phyloP scores from a whole-genome alignment of 805 yeast species.

The Pichia cabralensis region DNA sequence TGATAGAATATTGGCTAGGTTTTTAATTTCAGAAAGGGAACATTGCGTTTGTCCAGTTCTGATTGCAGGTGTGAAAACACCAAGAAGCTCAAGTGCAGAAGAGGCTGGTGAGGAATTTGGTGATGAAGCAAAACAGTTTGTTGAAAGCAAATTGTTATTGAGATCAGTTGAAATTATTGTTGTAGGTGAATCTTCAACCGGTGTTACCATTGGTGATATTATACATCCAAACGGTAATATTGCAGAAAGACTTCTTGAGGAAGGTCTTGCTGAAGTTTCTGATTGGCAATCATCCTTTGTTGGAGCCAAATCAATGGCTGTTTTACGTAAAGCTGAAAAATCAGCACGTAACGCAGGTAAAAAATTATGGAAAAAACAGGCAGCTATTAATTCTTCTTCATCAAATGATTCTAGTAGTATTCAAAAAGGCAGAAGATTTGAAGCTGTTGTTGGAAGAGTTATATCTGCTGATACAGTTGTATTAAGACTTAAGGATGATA shows the following conservation, averaged over 20 bases:
- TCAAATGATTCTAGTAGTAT: constrained; percentile 21
- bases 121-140: constrained; percentile 53
- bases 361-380: constrained; percentile 42
- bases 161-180: constrained; percentile 47
- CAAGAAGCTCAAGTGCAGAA: constrained; percentile 48
- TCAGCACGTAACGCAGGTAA: constrained; percentile 45
- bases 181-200: constrained; percentile 52
- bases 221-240: constrained; percentile 72
- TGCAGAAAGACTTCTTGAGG: constrained; percentile 52
- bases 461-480: constrained; percentile 60
- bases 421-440: constrained; percentile 37
- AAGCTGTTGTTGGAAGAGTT: constrained; percentile 49
- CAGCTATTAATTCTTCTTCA: constrained; percentile 13
- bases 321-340: constrained; percentile 55
- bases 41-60: constrained; percentile 53
- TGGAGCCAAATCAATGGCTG: constrained; percentile 55
- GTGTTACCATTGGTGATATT: constrained; percentile 48
- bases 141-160: constrained; percentile 54
- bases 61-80: constrained; percentile 66
- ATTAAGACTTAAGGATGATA: constrained; percentile 38
- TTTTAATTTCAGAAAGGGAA: constrained; percentile 29
- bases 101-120: constrained; percentile 48
- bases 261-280: constrained; percentile 64
- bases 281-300: constrained; percentile 71
- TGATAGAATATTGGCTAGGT: constrained; percentile 59